phyloP scores from a whole-genome alignment of 495 filamentous ascomycete genomes.

The Rostrohypoxylon terebratum region DNA sequence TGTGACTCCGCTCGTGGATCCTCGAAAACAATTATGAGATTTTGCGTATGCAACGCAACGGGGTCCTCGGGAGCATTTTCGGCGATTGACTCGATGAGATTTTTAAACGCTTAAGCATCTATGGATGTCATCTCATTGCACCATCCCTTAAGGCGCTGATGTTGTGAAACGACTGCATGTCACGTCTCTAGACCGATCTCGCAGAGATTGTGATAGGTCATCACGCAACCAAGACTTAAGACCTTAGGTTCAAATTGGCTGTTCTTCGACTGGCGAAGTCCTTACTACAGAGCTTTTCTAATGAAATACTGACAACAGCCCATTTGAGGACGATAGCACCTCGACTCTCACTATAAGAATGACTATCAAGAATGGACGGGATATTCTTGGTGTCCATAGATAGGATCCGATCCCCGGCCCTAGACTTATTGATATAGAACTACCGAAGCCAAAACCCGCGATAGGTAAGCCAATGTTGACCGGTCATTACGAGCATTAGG shows the following conservation, averaged over 20 bases:
- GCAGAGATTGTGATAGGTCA: slow-evolving; percentile 44
- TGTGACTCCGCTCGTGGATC: slow-evolving; percentile 33
- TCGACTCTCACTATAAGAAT: not conserved
- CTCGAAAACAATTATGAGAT: slow-evolving; percentile 23
- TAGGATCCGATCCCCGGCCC: slow-evolving; percentile 20
- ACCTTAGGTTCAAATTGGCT: slow-evolving; percentile 20
- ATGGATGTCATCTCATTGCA: slow-evolving; percentile 26
- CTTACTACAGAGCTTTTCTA: slow-evolving; percentile 22
- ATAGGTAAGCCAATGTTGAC: slow-evolving; percentile 22
- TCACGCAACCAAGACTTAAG: slow-evolving; percentile 18
- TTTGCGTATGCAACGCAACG: slow-evolving; percentile 37
- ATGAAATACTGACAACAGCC: slow-evolving; percentile 14
- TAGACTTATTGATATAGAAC: slow-evolving; percentile 25
- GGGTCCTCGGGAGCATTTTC: slow-evolving; percentile 43
- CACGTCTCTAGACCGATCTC: slow-evolving; percentile 45
- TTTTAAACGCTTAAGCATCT: slow-evolving; percentile 33
- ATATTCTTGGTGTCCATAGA: slow-evolving; percentile 9
- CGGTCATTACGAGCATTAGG: not conserved
- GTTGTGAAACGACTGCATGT: slow-evolving; percentile 37
- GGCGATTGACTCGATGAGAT: slow-evolving; percentile 37
- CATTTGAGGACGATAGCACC: slow-evolving; percentile 3
- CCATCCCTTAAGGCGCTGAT: slow-evolving; percentile 16
- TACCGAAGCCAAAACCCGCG: slow-evolving; percentile 32
- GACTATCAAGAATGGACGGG: slow-evolving; percentile 3
- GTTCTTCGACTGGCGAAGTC: slow-evolving; percentile 1